Evolutionary conservation across 2,329 filamentous ascomycete genomes (phyloP).

Genomic region (Penicillium freii): DNA sequence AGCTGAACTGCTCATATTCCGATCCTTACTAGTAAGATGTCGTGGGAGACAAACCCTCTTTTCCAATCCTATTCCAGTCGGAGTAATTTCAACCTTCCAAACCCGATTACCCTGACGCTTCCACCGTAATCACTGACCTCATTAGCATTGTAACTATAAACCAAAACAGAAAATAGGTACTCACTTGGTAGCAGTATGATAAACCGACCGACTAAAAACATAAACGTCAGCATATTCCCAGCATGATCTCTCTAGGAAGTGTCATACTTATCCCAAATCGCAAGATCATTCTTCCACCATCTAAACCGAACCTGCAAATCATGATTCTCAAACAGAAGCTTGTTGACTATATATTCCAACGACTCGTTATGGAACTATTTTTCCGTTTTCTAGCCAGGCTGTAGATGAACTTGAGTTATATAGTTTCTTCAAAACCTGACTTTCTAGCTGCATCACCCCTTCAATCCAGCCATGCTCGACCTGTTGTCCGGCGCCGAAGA

Average conservation of each 20-base stretch:
- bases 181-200: background rate
- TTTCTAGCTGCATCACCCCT: background rate
- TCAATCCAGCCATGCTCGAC: background rate
- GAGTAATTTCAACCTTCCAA: background rate
- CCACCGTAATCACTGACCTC: background rate
- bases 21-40: background rate
- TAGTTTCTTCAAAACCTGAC: background rate
- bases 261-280: background rate
- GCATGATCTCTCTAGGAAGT: background rate
- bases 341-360: background rate
- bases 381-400: too few relatives aligned
- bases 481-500: background rate
- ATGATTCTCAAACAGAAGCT: background rate
- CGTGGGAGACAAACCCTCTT: background rate
- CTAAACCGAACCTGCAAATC: background rate
- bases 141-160: background rate
- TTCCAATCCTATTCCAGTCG: too few relatives aligned
- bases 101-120: background rate
- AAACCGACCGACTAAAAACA: background rate
- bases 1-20: slow-evolving; percentile 1
- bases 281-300: background rate
- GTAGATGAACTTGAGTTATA: background rate
- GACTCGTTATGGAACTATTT: background rate
- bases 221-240: background rate
- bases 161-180: background rate